Percentiles rank a stretch among this genome's conserved stretches.
phyloP scores from a whole-genome alignment of 352 stramenopile genomes.

The Peronospora destructor region DNA sequence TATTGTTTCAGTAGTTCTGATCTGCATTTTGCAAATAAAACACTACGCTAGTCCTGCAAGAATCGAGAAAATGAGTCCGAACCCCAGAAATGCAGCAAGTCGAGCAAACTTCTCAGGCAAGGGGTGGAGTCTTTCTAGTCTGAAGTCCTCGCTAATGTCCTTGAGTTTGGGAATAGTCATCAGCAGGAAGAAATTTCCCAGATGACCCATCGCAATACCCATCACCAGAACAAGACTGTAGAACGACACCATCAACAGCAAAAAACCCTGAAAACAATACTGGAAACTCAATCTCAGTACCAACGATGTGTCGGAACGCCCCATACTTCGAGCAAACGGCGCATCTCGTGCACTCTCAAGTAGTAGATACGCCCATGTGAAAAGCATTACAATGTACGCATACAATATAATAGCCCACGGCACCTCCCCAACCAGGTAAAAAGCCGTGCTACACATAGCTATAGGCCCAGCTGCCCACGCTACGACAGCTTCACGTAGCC shows the following conservation, averaged over 20 bases:
- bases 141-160: constrained; percentile 63
- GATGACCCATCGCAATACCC: constrained; percentile 44
- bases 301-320: constrained; percentile 38
- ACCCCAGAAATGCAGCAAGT: constrained; percentile 37
- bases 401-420: constrained; percentile 45
- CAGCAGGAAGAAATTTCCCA: constrained; percentile 63
- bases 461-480: constrained; percentile 44
- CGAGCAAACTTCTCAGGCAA: constrained; percentile 48
- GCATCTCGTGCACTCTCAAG: constrained; percentile 66
- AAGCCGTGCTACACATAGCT: constrained; percentile 42
- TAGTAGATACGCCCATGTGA: constrained; percentile 51
- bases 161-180: constrained; percentile 51
- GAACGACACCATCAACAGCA: constrained; percentile 50
- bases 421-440: constrained; percentile 43
- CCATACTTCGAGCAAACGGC: constrained; percentile 59
- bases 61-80: constrained; percentile 54
- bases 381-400: constrained; percentile 53
- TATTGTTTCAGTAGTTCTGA: too few relatives aligned
- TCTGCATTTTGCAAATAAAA: not conserved
- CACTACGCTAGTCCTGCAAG: constrained; percentile 28
- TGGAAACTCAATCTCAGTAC: constrained; percentile 52
- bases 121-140: constrained; percentile 52
- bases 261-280: constrained; percentile 51
- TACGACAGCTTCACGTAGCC: constrained; percentile 47
- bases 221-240: constrained; percentile 51